Conservation (phyloP, 192 early-diverging fungal species). For the Coemansia sp. region DNA sequence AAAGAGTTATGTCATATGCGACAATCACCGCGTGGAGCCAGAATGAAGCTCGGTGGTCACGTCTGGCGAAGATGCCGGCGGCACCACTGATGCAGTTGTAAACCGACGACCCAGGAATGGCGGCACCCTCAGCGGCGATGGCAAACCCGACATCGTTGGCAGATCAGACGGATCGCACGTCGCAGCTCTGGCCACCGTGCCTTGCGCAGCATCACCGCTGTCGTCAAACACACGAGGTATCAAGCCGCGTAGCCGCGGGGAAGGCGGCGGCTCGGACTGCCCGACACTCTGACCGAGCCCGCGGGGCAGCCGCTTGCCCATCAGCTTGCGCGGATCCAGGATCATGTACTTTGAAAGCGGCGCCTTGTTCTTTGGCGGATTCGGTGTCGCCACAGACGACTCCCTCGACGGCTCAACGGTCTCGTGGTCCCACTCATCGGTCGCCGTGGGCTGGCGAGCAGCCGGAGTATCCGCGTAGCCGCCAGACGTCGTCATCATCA, state of each 20-base stretch:
- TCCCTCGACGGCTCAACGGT: not conserved
- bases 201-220: too few relatives aligned
- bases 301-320: conserved; percentile 50
- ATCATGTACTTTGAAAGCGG: conserved; percentile 51
- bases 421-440: too few relatives aligned
- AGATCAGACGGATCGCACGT: not conserved
- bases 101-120: not conserved
- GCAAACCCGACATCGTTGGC: not conserved
- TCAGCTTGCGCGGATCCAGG: conserved; percentile 50
- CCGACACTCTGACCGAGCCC: conserved; percentile 1
- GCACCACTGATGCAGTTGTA: not conserved
- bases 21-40: too few relatives aligned
- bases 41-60: too few relatives aligned
- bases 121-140: not conserved
- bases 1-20: too few relatives aligned
- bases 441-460: too few relatives aligned
- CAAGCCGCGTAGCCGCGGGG: not conserved
- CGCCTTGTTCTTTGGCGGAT: conserved; percentile 22
- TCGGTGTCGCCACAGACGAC: not conserved
- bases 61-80: not conserved
- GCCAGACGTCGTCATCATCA: not conserved
- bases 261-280: conserved; percentile 9
- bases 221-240: too few relatives aligned
- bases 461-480: too few relatives aligned
- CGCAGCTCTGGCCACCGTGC: not conserved